Percentiles rank a stretch among this genome's conserved stretches.
Evolutionary conservation across 805 yeast genomes (phyloP).

Genomic region (Huiozyma sinensis): DNA sequence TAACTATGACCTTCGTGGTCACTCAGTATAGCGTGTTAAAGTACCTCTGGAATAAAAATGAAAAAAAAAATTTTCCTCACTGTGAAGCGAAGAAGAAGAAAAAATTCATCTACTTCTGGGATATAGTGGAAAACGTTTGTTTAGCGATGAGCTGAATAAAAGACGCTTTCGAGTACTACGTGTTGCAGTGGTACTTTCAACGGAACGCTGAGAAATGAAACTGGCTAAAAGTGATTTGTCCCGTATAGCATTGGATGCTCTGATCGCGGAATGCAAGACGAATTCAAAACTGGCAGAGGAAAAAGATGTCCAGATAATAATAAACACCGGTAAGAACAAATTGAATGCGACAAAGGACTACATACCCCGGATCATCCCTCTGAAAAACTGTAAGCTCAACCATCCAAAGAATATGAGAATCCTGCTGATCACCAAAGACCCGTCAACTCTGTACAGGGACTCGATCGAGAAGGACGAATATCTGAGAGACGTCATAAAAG

Average conservation of each 20-base stretch:
- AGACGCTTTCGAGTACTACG: neutral
- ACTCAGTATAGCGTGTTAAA: no score
- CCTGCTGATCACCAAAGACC: conserved; percentile 64
- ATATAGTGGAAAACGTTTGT: no score
- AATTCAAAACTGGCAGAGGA: conserved; percentile 21
- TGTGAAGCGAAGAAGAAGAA: no score
- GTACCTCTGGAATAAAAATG: no score
- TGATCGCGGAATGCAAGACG: conserved; percentile 23
- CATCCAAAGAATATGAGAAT: conserved; percentile 40
- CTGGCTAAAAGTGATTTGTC: conserved; percentile 9
- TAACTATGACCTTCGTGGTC: no score
- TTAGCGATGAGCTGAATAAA: conserved; percentile 3
- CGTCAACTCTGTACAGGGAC: conserved; percentile 45
- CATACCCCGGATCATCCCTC: conserved; percentile 49
- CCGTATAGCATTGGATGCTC: conserved; percentile 15
- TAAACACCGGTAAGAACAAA: conserved; percentile 36
- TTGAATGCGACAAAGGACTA: conserved; percentile 36
- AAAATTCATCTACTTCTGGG: no score
- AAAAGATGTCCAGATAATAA: conserved; percentile 29
- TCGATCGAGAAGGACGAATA: conserved; percentile 39
- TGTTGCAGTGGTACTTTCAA: neutral
- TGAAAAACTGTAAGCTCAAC: conserved; percentile 39
- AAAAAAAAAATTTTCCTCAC: no score
- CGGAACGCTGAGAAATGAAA: conserved; percentile 5
- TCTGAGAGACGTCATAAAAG: conserved; percentile 52